Percentiles rank a stretch among this genome's conserved stretches.
These are phyloP conservation scores for Climacium dendroides DNA, from an alignment of 225 moss, liverwort and hornwort species.

Conservation along the genomic window DNA sequence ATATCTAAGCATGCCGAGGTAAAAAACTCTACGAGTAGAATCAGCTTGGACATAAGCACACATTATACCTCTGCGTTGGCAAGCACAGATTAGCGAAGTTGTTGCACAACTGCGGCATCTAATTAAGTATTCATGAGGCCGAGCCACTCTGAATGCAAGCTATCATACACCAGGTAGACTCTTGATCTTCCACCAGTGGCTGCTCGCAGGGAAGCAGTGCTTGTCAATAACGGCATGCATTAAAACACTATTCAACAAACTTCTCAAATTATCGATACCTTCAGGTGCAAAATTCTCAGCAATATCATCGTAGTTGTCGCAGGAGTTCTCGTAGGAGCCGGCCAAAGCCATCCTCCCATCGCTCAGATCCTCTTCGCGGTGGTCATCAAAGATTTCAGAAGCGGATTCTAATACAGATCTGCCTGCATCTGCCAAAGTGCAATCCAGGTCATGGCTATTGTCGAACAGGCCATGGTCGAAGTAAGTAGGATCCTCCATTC, in stretches of 20 bases:
- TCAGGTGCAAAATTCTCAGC: slow-evolving; percentile 16
- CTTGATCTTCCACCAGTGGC: background rate
- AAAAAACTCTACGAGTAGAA: background rate
- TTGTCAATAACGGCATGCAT: background rate
- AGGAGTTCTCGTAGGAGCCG: background rate
- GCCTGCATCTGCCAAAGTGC: background rate
- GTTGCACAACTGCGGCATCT: background rate
- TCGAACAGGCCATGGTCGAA: background rate
- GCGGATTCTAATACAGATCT: background rate
- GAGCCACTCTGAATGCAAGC: background rate
- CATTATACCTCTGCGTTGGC: background rate
- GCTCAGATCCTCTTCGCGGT: background rate
- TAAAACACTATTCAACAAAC: background rate
- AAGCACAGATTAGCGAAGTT: background rate
- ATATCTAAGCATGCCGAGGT: background rate
- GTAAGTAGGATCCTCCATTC: background rate
- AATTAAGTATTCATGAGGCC: background rate
- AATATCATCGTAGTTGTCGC: background rate
- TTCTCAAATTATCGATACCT: background rate
- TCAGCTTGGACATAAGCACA: background rate
- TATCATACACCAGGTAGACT: background rate
- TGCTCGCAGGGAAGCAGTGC: background rate
- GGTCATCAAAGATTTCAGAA: background rate
- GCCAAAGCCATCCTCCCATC: background rate
- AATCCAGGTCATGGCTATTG: background rate